Conservation (phyloP, 2,329 filamentous ascomycete genomes). For the Davidsoniella eucalypti region DNA sequence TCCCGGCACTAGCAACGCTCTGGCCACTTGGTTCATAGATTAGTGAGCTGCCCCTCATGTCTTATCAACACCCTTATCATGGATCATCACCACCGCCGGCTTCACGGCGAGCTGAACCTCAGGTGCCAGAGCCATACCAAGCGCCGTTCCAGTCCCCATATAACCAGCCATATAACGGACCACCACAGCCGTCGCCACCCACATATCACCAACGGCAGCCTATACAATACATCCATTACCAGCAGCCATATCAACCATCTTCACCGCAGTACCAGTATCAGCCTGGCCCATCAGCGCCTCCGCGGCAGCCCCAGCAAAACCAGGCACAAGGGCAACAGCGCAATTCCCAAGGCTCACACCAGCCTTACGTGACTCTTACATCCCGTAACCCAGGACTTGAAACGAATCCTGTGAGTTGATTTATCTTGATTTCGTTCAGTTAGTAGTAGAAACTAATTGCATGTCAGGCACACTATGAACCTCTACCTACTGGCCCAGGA, state of each 20-base stretch:
- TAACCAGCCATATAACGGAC: not conserved
- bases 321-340: not conserved
- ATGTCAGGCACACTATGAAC: constrained; percentile 15
- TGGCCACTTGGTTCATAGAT: no score
- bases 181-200: not conserved
- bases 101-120: not conserved
- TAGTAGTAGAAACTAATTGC: not conserved
- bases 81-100: not conserved
- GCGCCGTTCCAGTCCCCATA: not conserved
- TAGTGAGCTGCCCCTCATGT: not conserved
- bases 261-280: not conserved
- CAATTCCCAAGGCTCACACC: not conserved
- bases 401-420: constrained; percentile 3
- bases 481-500: constrained; percentile 10
- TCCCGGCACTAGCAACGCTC: no score
- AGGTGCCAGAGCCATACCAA: not conserved
- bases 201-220: not conserved
- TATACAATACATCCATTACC: not conserved
- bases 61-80: not conserved
- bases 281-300: not conserved
- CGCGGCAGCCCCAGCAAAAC: not conserved
- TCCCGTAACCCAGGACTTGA: constrained; percentile 25
- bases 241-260: not conserved
- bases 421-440: not conserved
- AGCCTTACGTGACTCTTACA: constrained; percentile 36